A percentile compares a stretch with the other conserved stretches of the same genome.
Conservation (phyloP, 257 asterid species). For the Solanum sejunctum region DNA sequence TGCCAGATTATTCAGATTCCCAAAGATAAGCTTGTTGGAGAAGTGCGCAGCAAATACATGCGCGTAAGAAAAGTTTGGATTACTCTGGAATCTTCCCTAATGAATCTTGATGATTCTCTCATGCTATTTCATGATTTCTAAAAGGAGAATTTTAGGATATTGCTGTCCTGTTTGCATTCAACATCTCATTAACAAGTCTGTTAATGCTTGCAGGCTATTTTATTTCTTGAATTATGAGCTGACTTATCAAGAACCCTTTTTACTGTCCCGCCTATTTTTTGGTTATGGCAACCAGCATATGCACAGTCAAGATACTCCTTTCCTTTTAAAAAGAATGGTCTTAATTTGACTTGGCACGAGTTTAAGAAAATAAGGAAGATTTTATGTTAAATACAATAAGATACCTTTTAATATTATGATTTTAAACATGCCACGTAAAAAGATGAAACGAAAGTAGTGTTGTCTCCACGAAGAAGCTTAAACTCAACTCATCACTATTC, state of each 20-base stretch:
- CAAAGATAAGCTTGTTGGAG: conserved; percentile 45
- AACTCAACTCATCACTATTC: too few relatives aligned
- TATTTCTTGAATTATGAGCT: background rate
- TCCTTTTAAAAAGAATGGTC: too few relatives aligned
- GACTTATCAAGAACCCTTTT: background rate
- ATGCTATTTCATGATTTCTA: conserved; percentile 61
- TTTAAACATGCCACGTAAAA: too few relatives aligned
- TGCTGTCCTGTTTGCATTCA: background rate
- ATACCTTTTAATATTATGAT: too few relatives aligned
- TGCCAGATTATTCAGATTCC: conserved; percentile 45
- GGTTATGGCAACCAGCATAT: background rate
- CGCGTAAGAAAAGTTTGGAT: conserved; percentile 21
- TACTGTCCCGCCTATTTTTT: background rate
- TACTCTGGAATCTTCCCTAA: conserved; percentile 46
- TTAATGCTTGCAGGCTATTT: background rate
- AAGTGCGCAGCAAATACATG: conserved; percentile 12
- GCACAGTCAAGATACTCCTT: background rate
- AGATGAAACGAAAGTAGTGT: too few relatives aligned
- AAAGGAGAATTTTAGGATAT: background rate
- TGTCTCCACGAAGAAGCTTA: too few relatives aligned
- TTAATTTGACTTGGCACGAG: too few relatives aligned
- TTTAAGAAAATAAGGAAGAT: too few relatives aligned
- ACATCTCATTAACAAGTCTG: background rate
- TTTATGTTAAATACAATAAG: too few relatives aligned
- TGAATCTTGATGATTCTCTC: conserved; percentile 57